Evolutionary conservation across 768 basidiomycete species (phyloP).

Genomic region (Naganishia onofrii): DNA sequence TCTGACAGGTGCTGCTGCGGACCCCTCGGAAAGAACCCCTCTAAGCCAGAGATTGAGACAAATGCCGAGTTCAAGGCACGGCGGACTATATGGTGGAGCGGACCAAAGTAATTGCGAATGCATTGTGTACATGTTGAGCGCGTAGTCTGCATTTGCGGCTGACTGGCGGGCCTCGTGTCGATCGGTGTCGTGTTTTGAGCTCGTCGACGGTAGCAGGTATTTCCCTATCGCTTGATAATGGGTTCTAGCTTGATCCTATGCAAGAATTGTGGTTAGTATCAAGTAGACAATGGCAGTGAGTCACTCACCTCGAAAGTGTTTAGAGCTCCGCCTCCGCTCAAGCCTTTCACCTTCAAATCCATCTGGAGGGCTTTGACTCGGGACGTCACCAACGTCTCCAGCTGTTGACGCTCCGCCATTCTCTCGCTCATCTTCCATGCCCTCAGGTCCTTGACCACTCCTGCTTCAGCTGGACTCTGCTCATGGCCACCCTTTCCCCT

Average conservation of each 20-base stretch:
- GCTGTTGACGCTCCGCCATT: constrained; percentile 15
- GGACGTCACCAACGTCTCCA: constrained; percentile 22
- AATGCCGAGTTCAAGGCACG: constrained; percentile 16
- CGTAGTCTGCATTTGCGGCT: constrained; percentile 21
- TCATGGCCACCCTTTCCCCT: constrained; percentile 8
- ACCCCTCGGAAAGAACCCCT: constrained; percentile 1
- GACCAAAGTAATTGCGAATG: constrained; percentile 31
- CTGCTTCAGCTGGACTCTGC: background rate
- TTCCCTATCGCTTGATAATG: constrained; percentile 8
- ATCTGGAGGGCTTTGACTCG: constrained; percentile 4
- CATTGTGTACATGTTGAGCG: constrained; percentile 19
- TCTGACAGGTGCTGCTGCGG: background rate
- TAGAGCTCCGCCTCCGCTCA: constrained; percentile 27
- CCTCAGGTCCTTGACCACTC: constrained; percentile 6
- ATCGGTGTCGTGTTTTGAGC: background rate
- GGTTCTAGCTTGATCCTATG: background rate
- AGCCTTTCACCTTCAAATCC: constrained; percentile 22
- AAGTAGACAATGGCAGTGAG: background rate
- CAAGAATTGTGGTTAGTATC: background rate
- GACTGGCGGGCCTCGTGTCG: background rate
- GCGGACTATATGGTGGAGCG: constrained; percentile 25
- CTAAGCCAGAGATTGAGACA: constrained; percentile 28
- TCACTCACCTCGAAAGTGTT: constrained; percentile 17
- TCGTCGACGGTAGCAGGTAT: background rate
- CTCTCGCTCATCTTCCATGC: constrained; percentile 25